Conservation (phyloP, 257 asterid species). For the Scutellaria galericulata region DNA sequence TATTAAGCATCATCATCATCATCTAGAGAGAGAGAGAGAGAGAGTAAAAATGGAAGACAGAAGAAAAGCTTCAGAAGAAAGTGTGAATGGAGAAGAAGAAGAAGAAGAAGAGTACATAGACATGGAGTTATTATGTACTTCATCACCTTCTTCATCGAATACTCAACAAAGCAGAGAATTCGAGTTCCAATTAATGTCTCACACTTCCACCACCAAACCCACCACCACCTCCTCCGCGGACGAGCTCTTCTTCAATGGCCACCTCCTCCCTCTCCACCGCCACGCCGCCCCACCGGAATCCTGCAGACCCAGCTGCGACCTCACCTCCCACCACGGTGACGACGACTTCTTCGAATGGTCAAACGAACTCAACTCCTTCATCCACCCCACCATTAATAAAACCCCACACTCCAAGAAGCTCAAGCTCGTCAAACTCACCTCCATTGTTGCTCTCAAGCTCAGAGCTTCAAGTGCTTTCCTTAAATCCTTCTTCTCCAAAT, state of each 20-base stretch:
- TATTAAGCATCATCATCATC: conserved; percentile 33
- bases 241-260: conserved; percentile 88
- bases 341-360: conserved; percentile 80
- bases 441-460: conserved; percentile 39
- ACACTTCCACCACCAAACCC: conserved; percentile 42
- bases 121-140: conserved; percentile 40
- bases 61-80: neutral
- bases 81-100: neutral
- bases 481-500: conserved; percentile 40
- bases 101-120: conserved; percentile 70
- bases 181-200: conserved; percentile 72
- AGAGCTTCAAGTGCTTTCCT: conserved; percentile 44
- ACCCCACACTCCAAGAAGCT: conserved; percentile 50
- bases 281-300: conserved; percentile 65
- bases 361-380: conserved; percentile 54
- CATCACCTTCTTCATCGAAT: conserved; percentile 27
- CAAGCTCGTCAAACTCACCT: conserved; percentile 38
- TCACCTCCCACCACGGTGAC: neutral
- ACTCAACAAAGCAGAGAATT: conserved; percentile 57
- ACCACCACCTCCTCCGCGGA: conserved; percentile 60
- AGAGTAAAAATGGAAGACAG: conserved; percentile 35
- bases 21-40: neutral
- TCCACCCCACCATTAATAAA: conserved; percentile 40
- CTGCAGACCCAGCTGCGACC: conserved; percentile 75
- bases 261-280: conserved; percentile 85